Base-by-base conservation (phyloP, 768 basidiomycete genomes). In the Hypholoma fasciculare region DNA sequence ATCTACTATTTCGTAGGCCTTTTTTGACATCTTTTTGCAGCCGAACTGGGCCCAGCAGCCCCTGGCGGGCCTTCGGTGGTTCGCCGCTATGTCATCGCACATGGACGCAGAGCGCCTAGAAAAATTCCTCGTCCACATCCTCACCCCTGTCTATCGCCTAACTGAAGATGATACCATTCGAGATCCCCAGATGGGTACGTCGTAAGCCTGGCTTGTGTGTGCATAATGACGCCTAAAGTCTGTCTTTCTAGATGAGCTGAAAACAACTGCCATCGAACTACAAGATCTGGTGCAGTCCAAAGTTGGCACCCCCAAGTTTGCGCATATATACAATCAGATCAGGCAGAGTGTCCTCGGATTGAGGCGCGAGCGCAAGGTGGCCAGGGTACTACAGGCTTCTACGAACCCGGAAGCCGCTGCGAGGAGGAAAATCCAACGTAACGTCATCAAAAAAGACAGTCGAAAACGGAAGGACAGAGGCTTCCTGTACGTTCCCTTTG, bases 301-400 rank as follows among this genome's bases (percentile, higher is more conserved):
- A 80, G 88, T 98, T 44, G 95, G 96, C 36, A 84, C 86, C n/a
- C 90, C 90, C 7, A 85, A 82, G 63, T 98, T 97, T 71, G 84
- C 94, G 1, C 71, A 72, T 11, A 81, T 82, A 0, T 97, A 97
- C 76, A 94, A 87, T 63, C 82, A 82, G 58, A 89, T 98, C 54
- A 81, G 94, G 39, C 89, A 94, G 67, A 77, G 82, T 30, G 83
- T 84, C 1, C 72, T 88, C 20, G 81, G 78, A 23, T 80, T 92
- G 13, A 82, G 88, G 55, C 81, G 88, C 54, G 92, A 90, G 47
- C 79, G 96, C 30, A 89, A 87, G 67, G 81, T 83, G 0, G 82
- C 81, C 0, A 74, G 82, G 38, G 82, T 82, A 0, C 61, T 77
- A n/a, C 75, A 92, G 78, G 83, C 77, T 9, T 80, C 89, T 7